phyloP scores from a whole-genome alignment of 345 rosid genomes.

The Gossypium rotundifolium region DNA sequence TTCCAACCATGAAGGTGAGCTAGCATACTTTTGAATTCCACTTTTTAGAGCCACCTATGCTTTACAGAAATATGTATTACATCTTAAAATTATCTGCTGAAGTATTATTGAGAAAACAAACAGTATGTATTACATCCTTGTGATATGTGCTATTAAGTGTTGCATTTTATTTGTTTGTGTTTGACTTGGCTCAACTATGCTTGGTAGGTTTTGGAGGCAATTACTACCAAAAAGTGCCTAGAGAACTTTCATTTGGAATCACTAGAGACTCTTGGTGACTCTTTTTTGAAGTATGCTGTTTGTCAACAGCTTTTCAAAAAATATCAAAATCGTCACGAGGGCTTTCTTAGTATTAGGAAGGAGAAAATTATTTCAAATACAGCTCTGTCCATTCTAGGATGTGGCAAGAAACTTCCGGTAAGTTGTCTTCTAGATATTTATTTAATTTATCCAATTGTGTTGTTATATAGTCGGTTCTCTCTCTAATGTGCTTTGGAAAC shows the following conservation, averaged over 20 bases:
- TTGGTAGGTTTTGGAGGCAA: slow-evolving; percentile 76
- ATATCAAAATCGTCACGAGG: slow-evolving; percentile 53
- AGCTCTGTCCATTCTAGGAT: slow-evolving; percentile 66
- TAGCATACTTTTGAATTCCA: neutral
- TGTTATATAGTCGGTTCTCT: neutral
- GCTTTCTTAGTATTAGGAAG: slow-evolving; percentile 67
- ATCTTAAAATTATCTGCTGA: too few relatives aligned
- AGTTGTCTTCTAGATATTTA: slow-evolving; percentile 4
- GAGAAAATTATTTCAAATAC: slow-evolving; percentile 57
- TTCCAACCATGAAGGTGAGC: slow-evolving; percentile 73
- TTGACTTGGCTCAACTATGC: slow-evolving; percentile 1
- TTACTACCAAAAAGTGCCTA: slow-evolving; percentile 73
- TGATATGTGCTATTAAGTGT: too few relatives aligned
- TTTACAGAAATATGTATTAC: too few relatives aligned
- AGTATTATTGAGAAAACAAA: too few relatives aligned
- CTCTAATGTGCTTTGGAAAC: neutral
- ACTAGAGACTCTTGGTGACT: slow-evolving; percentile 92
- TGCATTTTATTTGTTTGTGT: neutral
- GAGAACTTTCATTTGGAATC: slow-evolving; percentile 81
- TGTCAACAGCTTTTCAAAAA: slow-evolving; percentile 66
- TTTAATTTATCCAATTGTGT: neutral
- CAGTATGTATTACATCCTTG: too few relatives aligned
- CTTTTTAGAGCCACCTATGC: neutral
- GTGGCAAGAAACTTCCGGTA: slow-evolving; percentile 67
- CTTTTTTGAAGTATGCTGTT: slow-evolving; percentile 78